Conservation (phyloP, 495 filamentous ascomycete genomes). For the Letharia columbiana region DNA sequence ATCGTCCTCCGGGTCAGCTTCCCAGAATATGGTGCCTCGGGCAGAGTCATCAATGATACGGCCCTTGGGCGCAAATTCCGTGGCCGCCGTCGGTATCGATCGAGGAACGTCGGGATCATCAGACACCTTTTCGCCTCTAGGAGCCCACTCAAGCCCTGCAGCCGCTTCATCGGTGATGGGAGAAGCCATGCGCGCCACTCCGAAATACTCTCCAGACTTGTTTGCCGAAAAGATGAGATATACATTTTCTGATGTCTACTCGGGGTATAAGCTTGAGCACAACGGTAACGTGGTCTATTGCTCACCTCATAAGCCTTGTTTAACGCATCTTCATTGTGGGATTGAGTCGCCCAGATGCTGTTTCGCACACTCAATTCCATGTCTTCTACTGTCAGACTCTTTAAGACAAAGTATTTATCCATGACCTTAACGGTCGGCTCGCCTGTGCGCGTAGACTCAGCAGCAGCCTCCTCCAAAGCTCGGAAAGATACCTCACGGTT, state of each 20-base stretch:
- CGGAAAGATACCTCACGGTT: constrained; percentile 25
- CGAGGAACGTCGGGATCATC: constrained; percentile 58
- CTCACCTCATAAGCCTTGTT: constrained; percentile 81
- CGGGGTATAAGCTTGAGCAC: constrained; percentile 12
- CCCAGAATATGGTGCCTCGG: constrained; percentile 95
- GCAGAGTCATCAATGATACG: constrained; percentile 89
- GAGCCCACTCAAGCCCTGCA: constrained; percentile 54
- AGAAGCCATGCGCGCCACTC: constrained; percentile 88
- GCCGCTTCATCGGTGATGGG: constrained; percentile 68
- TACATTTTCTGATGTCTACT: constrained; percentile 72
- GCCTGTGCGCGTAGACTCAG: constrained; percentile 19
- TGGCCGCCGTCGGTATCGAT: constrained; percentile 70
- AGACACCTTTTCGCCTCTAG: constrained; percentile 45
- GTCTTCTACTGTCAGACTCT: constrained; percentile 92
- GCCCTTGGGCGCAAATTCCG: constrained; percentile 71
- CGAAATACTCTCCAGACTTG: constrained; percentile 96
- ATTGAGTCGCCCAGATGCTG: constrained; percentile 89
- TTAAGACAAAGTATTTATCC: constrained; percentile 85
- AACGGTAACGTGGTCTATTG: constrained; percentile 1
- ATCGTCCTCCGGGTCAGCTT: constrained; percentile 59
- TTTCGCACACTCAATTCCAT: constrained; percentile 82
- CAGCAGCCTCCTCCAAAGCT: constrained; percentile 23
- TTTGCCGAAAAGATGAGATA: constrained; percentile 96
- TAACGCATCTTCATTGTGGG: constrained; percentile 76
- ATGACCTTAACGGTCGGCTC: constrained; percentile 29